These are phyloP conservation scores for Aquilaria malaccensis DNA, from an alignment of 345 rosid genomes.

Conservation along the genomic window DNA sequence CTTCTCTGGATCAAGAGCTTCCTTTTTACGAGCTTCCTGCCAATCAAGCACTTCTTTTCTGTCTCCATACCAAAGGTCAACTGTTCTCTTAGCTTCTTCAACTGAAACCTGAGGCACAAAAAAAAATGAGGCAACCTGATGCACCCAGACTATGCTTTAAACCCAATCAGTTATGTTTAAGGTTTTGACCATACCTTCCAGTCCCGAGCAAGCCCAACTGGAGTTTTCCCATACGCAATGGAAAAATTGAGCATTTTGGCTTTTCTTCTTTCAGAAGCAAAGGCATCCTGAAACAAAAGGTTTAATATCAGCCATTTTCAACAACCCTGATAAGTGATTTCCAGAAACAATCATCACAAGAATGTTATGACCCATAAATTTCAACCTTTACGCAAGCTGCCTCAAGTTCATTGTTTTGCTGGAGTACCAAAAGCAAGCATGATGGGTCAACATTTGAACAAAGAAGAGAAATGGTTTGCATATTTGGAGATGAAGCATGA, in stretches of 20 bases:
- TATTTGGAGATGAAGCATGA: too few species aligned
- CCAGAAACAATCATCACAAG: neutral
- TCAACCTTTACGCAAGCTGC: neutral
- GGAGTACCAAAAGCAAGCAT: too few species aligned
- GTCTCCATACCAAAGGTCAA: constrained; percentile 85
- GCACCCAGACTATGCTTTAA: neutral
- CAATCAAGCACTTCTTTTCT: constrained; percentile 78
- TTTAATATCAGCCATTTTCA: too few species aligned
- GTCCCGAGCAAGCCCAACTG: constrained; percentile 78
- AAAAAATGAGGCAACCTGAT: constrained; percentile 5
- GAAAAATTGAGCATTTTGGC: constrained; percentile 99
- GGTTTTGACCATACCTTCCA: constrained; percentile 66
- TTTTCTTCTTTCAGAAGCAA: constrained; percentile 81
- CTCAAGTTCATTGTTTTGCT: neutral
- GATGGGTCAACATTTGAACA: too few species aligned
- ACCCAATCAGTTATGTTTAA: neutral
- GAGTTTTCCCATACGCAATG: constrained; percentile 95
- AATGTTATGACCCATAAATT: neutral
- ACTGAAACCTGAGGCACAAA: constrained; percentile 53
- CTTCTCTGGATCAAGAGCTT: constrained; percentile 31
- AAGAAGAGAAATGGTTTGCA: too few species aligned
- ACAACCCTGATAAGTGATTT: too few species aligned
- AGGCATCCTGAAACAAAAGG: constrained; percentile 46
- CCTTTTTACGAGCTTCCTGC: constrained; percentile 70
- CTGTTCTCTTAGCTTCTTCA: constrained; percentile 78